These are phyloP conservation scores for Cordyceps pruinosa DNA, from an alignment of 2,329 filamentous ascomycete species.

Conservation along the genomic window DNA sequence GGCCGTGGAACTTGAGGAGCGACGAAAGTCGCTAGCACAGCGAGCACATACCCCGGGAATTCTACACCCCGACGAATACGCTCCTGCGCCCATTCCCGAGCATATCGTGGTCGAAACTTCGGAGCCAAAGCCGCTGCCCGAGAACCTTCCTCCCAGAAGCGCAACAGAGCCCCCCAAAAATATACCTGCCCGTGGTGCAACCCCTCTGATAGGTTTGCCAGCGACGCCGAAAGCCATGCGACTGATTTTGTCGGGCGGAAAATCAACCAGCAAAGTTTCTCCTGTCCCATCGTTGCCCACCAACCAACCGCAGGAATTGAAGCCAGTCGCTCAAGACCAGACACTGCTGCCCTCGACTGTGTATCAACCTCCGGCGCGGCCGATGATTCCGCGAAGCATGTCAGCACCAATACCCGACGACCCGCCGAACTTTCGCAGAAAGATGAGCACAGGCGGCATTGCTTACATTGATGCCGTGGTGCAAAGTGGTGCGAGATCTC, in stretches of 20 bases:
- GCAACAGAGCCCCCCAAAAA: slow-evolving; percentile 56
- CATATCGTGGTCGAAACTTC: slow-evolving; percentile 35
- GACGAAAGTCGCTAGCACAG: slow-evolving; percentile 74
- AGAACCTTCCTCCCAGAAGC: slow-evolving; percentile 49
- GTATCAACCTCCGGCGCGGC: slow-evolving; percentile 47
- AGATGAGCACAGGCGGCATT: slow-evolving; percentile 31
- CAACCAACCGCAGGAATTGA: slow-evolving; percentile 24
- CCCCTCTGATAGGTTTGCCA: slow-evolving; percentile 67
- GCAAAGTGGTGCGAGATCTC: slow-evolving; percentile 29
- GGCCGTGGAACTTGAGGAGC: slow-evolving; percentile 80
- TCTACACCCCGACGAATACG: slow-evolving; percentile 59
- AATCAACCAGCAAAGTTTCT: slow-evolving; percentile 16
- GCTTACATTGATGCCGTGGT: slow-evolving; percentile 43
- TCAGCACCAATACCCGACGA: slow-evolving; percentile 47
- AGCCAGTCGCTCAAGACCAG: slow-evolving; percentile 20
- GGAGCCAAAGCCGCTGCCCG: slow-evolving; percentile 33
- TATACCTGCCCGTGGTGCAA: slow-evolving; percentile 37
- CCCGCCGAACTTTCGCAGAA: slow-evolving; percentile 26
- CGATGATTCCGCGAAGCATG: slow-evolving; percentile 51
- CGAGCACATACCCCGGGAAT: slow-evolving; percentile 75
- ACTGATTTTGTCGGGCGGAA: slow-evolving; percentile 57
- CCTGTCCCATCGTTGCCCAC: not conserved
- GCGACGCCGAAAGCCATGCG: slow-evolving; percentile 89
- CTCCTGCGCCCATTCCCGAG: slow-evolving; percentile 14
- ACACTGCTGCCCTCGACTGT: slow-evolving; percentile 53